These are phyloP conservation scores for Scalesia atractyloides DNA, from an alignment of 129 eudicot genomes.

Conservation along the genomic window DNA sequence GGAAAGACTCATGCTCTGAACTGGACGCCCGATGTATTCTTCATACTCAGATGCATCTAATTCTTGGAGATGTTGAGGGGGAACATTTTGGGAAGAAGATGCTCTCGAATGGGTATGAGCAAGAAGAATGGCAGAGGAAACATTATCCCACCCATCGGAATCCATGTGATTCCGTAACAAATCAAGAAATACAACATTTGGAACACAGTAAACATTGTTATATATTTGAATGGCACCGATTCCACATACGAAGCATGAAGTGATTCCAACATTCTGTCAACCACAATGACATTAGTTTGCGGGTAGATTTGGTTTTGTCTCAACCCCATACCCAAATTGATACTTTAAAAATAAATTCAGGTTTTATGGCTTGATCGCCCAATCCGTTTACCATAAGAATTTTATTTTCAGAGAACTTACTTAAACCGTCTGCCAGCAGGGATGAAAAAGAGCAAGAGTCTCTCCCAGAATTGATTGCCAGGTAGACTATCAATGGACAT, in stretches of 20 bases:
- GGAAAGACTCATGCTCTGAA: constrained; percentile 47
- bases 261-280: constrained; percentile 54
- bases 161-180: constrained; percentile 92
- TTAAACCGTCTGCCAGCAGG: constrained; percentile 62
- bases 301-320: background rate
- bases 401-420: constrained; percentile 33
- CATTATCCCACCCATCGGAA: constrained; percentile 84
- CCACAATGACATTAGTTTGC: constrained; percentile 16
- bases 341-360: background rate
- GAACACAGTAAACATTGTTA: constrained; percentile 57
- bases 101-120: constrained; percentile 65
- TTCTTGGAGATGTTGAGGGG: constrained; percentile 58
- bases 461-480: constrained; percentile 81
- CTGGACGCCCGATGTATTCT: constrained; percentile 52
- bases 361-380: background rate
- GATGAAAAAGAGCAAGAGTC: constrained; percentile 62
- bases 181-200: constrained; percentile 68
- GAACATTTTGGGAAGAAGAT: constrained; percentile 66
- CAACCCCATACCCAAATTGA: background rate
- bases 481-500: constrained; percentile 83
- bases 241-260: constrained; percentile 65
- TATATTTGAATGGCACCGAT: constrained; percentile 66
- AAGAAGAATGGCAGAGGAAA: constrained; percentile 80
- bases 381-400: background rate
- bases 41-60: constrained; percentile 88